phyloP scores from a whole-genome alignment of 768 basidiomycete genomes.

The Dictyophora rubrovolvata region DNA sequence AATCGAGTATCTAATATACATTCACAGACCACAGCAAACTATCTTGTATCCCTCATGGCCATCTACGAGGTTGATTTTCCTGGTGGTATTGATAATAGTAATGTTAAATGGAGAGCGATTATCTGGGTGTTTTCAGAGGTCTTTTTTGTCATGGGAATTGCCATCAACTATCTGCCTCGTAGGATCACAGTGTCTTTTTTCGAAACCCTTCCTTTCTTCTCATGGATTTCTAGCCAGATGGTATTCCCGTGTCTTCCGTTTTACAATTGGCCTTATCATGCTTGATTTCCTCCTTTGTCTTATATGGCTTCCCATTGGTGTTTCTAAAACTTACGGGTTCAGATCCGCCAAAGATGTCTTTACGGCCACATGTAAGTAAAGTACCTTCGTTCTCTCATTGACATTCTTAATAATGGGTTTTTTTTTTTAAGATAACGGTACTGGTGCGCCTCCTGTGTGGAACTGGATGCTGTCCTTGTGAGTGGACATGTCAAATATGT shows the following conservation, averaged over 20 bases:
- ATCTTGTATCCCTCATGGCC: constrained; percentile 72
- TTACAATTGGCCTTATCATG: constrained; percentile 65
- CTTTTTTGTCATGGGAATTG: constrained; percentile 58
- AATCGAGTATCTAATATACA: neutral
- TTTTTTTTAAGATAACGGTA: constrained; percentile 70
- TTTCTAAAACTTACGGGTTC: constrained; percentile 83
- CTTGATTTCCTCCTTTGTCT: constrained; percentile 81
- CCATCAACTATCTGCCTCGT: constrained; percentile 81
- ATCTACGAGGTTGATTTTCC: constrained; percentile 79
- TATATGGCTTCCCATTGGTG: constrained; percentile 90
- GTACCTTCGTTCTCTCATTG: constrained; percentile 15
- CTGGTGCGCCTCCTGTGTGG: constrained; percentile 79
- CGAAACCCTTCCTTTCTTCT: neutral
- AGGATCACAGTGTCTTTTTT: constrained; percentile 18
- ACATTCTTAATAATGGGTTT: neutral
- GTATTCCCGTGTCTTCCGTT: constrained; percentile 71
- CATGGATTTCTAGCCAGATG: constrained; percentile 16
- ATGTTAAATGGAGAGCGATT: constrained; percentile 78
- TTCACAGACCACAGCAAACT: constrained; percentile 74
- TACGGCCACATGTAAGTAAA: constrained; percentile 56
- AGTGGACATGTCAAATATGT: constrained; percentile 16
- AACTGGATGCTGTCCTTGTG: constrained; percentile 88
- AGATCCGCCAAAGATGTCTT: constrained; percentile 77
- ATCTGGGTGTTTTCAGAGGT: constrained; percentile 77
- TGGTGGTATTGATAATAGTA: constrained; percentile 58